phyloP scores from a whole-genome alignment of 768 basidiomycete genomes.

The Trametes cinnabarina region DNA sequence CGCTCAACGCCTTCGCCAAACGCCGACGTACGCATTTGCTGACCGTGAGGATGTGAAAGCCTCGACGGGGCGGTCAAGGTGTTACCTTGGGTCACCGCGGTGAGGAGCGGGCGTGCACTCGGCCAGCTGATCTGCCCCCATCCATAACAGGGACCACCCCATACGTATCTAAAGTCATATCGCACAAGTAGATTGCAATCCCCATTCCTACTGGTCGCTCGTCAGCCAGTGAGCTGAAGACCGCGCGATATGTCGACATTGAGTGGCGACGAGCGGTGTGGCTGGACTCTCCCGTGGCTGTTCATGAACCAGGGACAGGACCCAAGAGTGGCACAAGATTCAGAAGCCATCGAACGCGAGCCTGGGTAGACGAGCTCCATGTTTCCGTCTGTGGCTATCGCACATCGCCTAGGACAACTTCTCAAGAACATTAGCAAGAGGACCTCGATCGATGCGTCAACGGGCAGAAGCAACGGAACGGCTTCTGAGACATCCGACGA shows the following conservation, averaged over 20 bases:
- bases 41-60: not conserved
- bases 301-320: not conserved
- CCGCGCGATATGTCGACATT: not conserved
- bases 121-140: slow-evolving; percentile 5
- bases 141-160: not conserved
- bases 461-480: not conserved
- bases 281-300: not conserved
- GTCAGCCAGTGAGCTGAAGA: not conserved
- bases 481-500: not conserved
- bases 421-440: not conserved
- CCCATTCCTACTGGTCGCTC: not conserved
- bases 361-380: not conserved
- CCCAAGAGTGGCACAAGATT: too few species aligned
- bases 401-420: not conserved
- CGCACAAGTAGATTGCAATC: not conserved
- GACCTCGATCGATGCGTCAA: not conserved
- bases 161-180: not conserved
- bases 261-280: not conserved
- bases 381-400: not conserved
- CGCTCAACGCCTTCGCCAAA: not conserved
- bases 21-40: not conserved
- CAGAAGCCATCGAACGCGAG: not conserved
- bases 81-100: not conserved
- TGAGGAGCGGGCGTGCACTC: not conserved
- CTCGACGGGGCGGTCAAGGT: too few species aligned